Evolutionary conservation across 139 green algal genomes (phyloP).

Genomic region (Protoeuglena noctilucae): DNA sequence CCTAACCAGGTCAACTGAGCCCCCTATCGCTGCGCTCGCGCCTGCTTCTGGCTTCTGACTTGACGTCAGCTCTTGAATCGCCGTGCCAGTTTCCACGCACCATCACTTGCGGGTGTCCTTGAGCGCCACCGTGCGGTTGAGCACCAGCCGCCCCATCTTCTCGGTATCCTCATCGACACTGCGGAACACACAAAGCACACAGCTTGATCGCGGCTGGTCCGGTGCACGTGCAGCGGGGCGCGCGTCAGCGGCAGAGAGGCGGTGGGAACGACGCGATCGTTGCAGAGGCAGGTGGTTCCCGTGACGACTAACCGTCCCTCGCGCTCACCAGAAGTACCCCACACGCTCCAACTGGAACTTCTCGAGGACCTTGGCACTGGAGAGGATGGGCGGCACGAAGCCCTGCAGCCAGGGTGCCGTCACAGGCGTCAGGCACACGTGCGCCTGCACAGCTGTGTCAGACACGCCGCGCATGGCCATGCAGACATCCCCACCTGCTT

Average conservation of each 20-base stretch:
- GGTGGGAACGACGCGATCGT: neutral
- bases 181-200: too few species aligned
- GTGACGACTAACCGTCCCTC: neutral
- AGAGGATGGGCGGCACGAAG: conserved; percentile 13
- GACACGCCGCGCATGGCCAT: conserved; percentile 17
- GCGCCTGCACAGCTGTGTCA: conserved; percentile 15
- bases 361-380: conserved; percentile 16
- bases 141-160: conserved; percentile 37
- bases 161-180: conserved; percentile 76
- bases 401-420: conserved; percentile 12
- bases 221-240: too few species aligned
- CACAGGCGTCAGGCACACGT: conserved; percentile 6
- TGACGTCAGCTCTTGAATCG: neutral
- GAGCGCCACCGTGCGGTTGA: conserved; percentile 86
- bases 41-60: neutral
- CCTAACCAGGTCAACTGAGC: neutral
- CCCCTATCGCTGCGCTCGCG: neutral
- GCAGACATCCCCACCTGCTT: conserved; percentile 29
- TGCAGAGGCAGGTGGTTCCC: conserved; percentile 2
- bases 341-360: conserved; percentile 92
- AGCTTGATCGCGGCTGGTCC: too few species aligned
- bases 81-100: neutral
- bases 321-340: conserved; percentile 81
- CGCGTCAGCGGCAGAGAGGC: conserved; percentile 9
- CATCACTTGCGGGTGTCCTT: conserved; percentile 30